Conservation (phyloP, 208 protist genomes). For the Acanthamoeba healyi region DNA sequence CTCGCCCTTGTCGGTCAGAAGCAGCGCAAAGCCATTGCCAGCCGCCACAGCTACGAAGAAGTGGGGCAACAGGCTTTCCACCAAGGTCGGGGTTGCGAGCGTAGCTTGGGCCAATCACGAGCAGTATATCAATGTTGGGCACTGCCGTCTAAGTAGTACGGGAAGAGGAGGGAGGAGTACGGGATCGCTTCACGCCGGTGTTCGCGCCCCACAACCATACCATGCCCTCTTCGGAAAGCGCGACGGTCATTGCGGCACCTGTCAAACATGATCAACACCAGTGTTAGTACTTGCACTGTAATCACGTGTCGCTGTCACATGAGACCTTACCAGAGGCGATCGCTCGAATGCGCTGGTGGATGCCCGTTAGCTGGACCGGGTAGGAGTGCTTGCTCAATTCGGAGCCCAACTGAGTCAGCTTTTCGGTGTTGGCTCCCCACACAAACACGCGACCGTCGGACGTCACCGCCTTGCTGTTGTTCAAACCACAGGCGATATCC, state of each 20-base stretch:
- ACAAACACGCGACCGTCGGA: not conserved
- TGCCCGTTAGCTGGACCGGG: not conserved
- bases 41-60: not conserved
- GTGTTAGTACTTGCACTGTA: too few species aligned
- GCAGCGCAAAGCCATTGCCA: not conserved
- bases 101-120: not conserved
- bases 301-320: not conserved
- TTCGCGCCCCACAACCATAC: constrained; percentile 21
- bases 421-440: not conserved
- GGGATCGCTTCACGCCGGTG: not conserved
- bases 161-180: not conserved
- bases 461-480: constrained; percentile 22
- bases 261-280: too few species aligned
- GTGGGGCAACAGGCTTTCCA: not conserved
- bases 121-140: not conserved
- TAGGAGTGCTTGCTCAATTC: not conserved
- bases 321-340: not conserved
- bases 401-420: not conserved
- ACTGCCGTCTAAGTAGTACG: not conserved
- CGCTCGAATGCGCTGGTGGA: not conserved
- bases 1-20: constrained; percentile 8
- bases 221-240: constrained; percentile 15
- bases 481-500: not conserved
- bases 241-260: not conserved
- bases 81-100: not conserved